These are phyloP conservation scores for Macrophomina tecta DNA, from an alignment of 2,329 filamentous ascomycete species.

Conservation along the genomic window DNA sequence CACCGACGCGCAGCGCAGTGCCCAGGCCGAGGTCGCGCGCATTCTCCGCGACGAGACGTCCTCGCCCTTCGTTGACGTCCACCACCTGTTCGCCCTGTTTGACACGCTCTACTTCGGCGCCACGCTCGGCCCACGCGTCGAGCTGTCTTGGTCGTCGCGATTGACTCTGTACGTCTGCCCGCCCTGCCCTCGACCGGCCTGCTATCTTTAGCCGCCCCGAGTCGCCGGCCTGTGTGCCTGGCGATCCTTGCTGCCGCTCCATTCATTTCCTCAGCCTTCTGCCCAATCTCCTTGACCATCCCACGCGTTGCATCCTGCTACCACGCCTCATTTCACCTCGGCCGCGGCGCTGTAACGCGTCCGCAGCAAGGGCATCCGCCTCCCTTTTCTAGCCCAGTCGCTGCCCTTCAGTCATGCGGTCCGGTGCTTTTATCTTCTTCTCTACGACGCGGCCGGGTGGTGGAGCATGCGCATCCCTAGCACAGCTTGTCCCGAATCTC, in stretches of 20 bases:
- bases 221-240: conserved; percentile 10
- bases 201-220: conserved; percentile 13
- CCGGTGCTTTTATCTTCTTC: neutral
- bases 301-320: conserved; percentile 15
- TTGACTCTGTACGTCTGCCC: conserved; percentile 46
- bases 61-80: conserved; percentile 50
- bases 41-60: conserved; percentile 42
- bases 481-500: neutral
- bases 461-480: conserved; percentile 4
- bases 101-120: conserved; percentile 51
- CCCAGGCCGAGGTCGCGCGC: conserved; percentile 42
- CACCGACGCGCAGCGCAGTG: conserved; percentile 42
- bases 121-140: conserved; percentile 47
- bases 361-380: conserved; percentile 14
- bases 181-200: neutral
- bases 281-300: conserved; percentile 1
- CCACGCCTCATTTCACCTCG: conserved; percentile 17
- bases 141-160: conserved; percentile 51
- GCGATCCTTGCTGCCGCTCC: conserved; percentile 21
- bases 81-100: conserved; percentile 49
- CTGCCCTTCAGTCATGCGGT: neutral
- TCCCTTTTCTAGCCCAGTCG: conserved; percentile 1
- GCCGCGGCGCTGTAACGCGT: neutral
- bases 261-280: conserved; percentile 20
- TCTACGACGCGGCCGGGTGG: neutral